Evolutionary conservation across 768 basidiomycete species (phyloP).

Genomic region (Arthromyces matolae): DNA sequence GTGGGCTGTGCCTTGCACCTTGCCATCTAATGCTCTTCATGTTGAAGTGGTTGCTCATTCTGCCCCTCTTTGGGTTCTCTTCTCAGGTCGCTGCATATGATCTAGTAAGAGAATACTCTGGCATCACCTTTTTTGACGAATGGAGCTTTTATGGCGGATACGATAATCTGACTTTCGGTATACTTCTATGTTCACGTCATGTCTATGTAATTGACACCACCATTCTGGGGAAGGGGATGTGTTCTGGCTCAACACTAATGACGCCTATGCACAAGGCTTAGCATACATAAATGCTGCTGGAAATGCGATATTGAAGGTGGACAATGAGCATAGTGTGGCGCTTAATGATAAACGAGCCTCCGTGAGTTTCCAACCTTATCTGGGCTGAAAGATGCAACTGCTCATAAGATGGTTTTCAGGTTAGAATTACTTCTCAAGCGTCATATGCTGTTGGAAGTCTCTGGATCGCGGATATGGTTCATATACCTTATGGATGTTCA

Average conservation of each 20-base stretch:
- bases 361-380: slow-evolving; percentile 33
- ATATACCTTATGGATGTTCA: slow-evolving; percentile 51
- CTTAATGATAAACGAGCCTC: slow-evolving; percentile 53
- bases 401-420: slow-evolving; percentile 20
- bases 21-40: too few species aligned
- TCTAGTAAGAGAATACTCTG: slow-evolving; percentile 41
- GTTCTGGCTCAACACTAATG: slow-evolving; percentile 48
- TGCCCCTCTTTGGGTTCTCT: neutral
- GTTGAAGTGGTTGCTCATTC: too few species aligned
- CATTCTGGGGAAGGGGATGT: slow-evolving; percentile 56
- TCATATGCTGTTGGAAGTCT: slow-evolving; percentile 41
- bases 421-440: slow-evolving; percentile 42
- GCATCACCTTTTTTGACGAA: slow-evolving; percentile 47
- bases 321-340: slow-evolving; percentile 58
- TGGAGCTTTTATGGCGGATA: slow-evolving; percentile 52
- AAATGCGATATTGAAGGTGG: slow-evolving; percentile 70
- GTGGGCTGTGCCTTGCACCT: too few species aligned
- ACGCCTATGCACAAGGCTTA: slow-evolving; percentile 45
- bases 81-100: slow-evolving; percentile 10
- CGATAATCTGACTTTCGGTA: slow-evolving; percentile 47
- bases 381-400: neutral
- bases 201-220: neutral
- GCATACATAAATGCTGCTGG: slow-evolving; percentile 59
- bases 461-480: slow-evolving; percentile 42
- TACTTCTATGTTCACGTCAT: neutral